Evolutionary conservation across 306 rosid genomes (phyloP).

Genomic region (Erythrophleum fordii): DNA sequence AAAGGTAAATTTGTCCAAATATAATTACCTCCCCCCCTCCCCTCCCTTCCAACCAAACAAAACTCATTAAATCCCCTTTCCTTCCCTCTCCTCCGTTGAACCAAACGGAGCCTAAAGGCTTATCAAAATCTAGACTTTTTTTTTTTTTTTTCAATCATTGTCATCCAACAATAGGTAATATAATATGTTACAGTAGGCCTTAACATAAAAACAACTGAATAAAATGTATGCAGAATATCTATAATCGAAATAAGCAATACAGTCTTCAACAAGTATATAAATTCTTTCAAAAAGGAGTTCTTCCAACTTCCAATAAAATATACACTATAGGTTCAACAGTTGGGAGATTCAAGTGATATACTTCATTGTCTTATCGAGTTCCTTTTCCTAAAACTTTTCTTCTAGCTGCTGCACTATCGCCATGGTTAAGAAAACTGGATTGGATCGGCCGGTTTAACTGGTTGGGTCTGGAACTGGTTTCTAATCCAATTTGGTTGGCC

Average conservation of each 20-base stretch:
- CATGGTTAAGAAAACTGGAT: no score
- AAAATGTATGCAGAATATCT: neutral
- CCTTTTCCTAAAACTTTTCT: neutral
- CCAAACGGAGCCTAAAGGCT: no score
- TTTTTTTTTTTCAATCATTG: no score
- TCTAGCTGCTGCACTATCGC: constrained; percentile 28
- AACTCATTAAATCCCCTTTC: no score
- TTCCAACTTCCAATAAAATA: constrained; percentile 32
- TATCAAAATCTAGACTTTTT: neutral
- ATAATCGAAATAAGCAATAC: constrained; percentile 13
- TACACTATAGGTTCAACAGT: neutral
- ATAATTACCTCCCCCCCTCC: no score
- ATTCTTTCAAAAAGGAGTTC: constrained; percentile 9
- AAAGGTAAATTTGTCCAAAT: no score
- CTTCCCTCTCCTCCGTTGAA: no score
- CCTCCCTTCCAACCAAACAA: no score
- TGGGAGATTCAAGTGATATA: constrained; percentile 21
- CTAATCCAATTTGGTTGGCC: no score
- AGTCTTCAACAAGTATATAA: constrained; percentile 7
- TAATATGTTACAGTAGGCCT: neutral
- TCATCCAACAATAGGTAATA: neutral
- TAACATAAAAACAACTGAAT: neutral
- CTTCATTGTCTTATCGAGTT: constrained; percentile 27
- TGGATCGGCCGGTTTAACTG: no score
- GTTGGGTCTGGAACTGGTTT: no score